Conservation (phyloP, 371 early-diverging fungal species). For the Rhizopus delemar region DNA sequence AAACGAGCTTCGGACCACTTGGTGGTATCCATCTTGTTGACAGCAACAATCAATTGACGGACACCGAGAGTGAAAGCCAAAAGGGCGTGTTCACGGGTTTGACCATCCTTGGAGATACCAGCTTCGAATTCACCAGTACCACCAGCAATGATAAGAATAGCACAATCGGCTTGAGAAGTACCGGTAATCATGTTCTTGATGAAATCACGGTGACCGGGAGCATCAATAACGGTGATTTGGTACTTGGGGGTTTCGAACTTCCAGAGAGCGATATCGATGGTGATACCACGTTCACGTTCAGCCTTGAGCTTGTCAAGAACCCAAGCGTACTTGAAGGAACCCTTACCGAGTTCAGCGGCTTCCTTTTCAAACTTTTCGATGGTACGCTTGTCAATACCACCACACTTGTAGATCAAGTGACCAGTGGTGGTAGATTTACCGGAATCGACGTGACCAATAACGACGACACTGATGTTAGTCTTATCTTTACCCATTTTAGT, state of each 20-base stretch:
- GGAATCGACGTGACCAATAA: constrained; percentile 99
- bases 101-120: constrained; percentile 98
- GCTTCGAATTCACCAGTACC: constrained; percentile 96
- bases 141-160: constrained; percentile 95
- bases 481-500: constrained; percentile 89
- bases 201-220: constrained; percentile 99
- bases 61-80: constrained; percentile 96
- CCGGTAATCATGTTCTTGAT: constrained; percentile 99
- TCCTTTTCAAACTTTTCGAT: constrained; percentile 99
- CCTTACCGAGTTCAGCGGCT: constrained; percentile 96
- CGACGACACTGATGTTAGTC: constrained; percentile 95
- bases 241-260: constrained; percentile 97
- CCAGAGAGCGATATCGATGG: constrained; percentile 95
- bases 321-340: constrained; percentile 97
- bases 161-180: constrained; percentile 89
- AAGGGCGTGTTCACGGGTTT: constrained; percentile 99
- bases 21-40: constrained; percentile 99
- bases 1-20: constrained; percentile 92
- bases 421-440: constrained; percentile 65
- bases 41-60: constrained; percentile 93
- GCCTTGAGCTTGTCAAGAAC: constrained; percentile 96
- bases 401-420: constrained; percentile 98
- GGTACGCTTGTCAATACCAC: constrained; percentile 98
- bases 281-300: constrained; percentile 96
- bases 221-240: constrained; percentile 95